Evolutionary conservation across 179 eudicot species (phyloP).

Genomic region (Monotropa hypopitys): DNA sequence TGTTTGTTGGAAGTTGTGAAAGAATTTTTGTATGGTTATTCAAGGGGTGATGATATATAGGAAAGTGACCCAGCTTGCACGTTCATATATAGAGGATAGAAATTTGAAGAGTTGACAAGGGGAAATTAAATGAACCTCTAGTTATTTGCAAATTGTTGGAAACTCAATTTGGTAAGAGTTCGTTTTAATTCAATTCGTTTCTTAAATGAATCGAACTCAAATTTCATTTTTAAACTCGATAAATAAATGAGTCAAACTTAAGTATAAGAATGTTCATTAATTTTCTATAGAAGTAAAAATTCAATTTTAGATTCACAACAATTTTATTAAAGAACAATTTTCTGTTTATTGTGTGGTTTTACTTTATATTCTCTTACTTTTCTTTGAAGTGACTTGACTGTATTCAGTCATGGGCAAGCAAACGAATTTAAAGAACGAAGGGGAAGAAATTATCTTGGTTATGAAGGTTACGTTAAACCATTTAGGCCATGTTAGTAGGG

Average conservation of each 20-base stretch:
- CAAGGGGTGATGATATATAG: neutral
- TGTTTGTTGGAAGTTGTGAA: neutral
- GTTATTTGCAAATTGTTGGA: no score
- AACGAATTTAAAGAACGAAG: neutral
- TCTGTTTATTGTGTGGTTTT: neutral
- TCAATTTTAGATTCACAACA: no score
- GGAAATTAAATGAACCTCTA: no score
- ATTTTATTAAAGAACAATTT: no score
- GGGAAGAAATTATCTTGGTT: constrained; percentile 7
- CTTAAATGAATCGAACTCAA: no score
- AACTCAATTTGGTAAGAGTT: no score
- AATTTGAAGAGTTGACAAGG: neutral
- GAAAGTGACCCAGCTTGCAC: neutral
- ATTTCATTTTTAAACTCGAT: no score
- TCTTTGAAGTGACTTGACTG: neutral
- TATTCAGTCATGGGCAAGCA: constrained; percentile 13
- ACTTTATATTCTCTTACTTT: neutral
- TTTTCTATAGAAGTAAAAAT: no score
- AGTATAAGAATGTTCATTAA: no score
- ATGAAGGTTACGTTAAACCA: constrained; percentile 13
- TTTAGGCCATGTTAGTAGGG: constrained; percentile 7
- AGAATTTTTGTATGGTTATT: neutral
- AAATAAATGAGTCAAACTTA: no score
- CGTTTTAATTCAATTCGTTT: no score
- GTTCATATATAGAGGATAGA: neutral